phyloP scores from a whole-genome alignment of 1,284 basidiomycete species.

The Lignosus rhinocerotis region DNA sequence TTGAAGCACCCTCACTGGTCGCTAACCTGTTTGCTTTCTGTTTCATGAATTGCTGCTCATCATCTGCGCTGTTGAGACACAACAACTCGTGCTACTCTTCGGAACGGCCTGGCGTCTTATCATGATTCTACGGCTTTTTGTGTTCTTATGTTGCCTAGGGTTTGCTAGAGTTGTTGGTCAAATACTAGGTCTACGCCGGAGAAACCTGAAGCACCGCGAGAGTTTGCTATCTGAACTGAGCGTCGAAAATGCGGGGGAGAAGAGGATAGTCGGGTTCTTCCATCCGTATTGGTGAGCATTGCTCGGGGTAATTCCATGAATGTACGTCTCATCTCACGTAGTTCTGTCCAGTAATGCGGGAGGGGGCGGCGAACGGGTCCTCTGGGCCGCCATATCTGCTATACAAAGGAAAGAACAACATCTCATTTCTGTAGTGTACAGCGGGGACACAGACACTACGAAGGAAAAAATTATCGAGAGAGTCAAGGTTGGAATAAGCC shows the following conservation, averaged over 20 bases:
- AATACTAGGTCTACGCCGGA: slow-evolving; percentile 15
- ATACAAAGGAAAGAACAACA: slow-evolving; percentile 76
- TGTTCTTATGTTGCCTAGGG: slow-evolving; percentile 7
- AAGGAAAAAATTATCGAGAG: slow-evolving; percentile 84
- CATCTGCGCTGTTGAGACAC: too few relatives aligned
- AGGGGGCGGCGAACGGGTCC: slow-evolving; percentile 94
- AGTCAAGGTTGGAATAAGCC: slow-evolving; percentile 62
- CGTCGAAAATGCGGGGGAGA: slow-evolving; percentile 16
- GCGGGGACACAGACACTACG: slow-evolving; percentile 78
- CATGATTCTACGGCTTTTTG: slow-evolving; percentile 12
- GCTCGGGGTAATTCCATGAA: not conserved
- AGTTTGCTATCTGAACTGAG: slow-evolving; percentile 12
- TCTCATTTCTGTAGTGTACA: slow-evolving; percentile 85
- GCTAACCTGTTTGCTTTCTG: not conserved
- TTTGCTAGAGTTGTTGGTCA: slow-evolving; percentile 10
- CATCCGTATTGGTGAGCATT: slow-evolving; percentile 89
- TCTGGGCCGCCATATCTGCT: slow-evolving; percentile 89
- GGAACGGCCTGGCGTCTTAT: not conserved
- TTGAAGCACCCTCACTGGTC: not conserved
- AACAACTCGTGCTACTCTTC: too few relatives aligned
- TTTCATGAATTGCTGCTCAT: not conserved
- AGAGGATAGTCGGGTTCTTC: slow-evolving; percentile 81
- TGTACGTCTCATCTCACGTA: slow-evolving; percentile 39
- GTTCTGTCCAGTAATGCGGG: slow-evolving; percentile 83
- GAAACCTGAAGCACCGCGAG: slow-evolving; percentile 9